phyloP scores from a whole-genome alignment of 345 rosid genomes.

The Lagerstroemia speciosa region DNA sequence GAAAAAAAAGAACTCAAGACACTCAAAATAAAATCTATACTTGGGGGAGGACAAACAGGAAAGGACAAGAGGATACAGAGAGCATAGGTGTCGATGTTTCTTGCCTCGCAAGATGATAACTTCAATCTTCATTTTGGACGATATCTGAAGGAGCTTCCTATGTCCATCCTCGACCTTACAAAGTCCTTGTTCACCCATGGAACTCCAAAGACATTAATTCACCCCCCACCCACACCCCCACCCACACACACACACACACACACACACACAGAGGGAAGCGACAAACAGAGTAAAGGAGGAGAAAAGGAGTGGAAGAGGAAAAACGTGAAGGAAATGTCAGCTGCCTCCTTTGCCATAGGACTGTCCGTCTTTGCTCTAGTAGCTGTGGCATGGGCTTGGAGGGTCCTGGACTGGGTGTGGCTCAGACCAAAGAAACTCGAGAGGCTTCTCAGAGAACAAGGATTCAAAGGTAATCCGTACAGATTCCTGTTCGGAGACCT shows the following conservation, averaged over 20 bases:
- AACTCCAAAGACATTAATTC: neutral
- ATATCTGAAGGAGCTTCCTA: neutral
- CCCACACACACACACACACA: neutral
- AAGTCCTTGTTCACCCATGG: no score
- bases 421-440: slow-evolving; percentile 11
- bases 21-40: no score
- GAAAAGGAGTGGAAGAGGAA: neutral
- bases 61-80: no score
- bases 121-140: no score
- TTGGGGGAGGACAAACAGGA: no score
- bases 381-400: neutral
- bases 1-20: no score
- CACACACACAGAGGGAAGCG: neutral
- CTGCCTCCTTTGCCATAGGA: neutral
- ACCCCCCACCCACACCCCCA: neutral
- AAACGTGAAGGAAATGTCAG: neutral
- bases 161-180: neutral
- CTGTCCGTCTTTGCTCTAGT: neutral
- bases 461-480: slow-evolving; percentile 7
- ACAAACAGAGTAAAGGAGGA: neutral
- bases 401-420: slow-evolving; percentile 9
- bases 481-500: slow-evolving; percentile 7
- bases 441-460: slow-evolving; percentile 9
- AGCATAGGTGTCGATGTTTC: no score
- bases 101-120: no score